phyloP scores from a whole-genome alignment of 352 stramenopile species.

The Pythium coloratum region DNA sequence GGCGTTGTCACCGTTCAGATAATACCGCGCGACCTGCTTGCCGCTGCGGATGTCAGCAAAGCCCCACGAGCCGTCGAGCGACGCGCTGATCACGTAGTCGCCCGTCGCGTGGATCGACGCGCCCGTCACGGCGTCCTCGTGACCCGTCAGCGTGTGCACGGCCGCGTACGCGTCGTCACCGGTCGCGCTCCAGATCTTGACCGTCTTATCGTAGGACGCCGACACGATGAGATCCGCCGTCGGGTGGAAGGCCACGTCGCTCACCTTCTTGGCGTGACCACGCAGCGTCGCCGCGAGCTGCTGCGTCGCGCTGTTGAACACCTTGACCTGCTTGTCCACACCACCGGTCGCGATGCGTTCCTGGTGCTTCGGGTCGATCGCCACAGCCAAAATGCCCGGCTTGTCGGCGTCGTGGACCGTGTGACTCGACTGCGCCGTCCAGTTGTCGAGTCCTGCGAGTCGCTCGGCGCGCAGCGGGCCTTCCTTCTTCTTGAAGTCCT shows the following conservation, averaged over 20 bases:
- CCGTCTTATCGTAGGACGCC: constrained; percentile 74
- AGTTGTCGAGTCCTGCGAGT: constrained; percentile 32
- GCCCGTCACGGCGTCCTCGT: constrained; percentile 60
- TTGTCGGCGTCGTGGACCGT: constrained; percentile 76
- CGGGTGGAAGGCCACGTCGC: constrained; percentile 72
- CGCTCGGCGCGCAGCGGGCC: constrained; percentile 43
- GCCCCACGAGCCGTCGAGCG: constrained; percentile 80
- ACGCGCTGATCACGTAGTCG: constrained; percentile 75
- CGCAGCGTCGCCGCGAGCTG: constrained; percentile 75
- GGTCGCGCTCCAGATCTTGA: constrained; percentile 72
- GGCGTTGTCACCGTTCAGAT: constrained; percentile 45
- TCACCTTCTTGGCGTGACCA: constrained; percentile 88
- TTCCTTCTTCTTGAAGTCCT: constrained; percentile 76
- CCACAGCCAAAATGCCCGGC: constrained; percentile 58
- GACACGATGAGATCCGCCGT: constrained; percentile 69
- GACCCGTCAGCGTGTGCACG: constrained; percentile 58
- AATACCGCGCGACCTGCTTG: constrained; percentile 47
- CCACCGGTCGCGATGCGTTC: constrained; percentile 65
- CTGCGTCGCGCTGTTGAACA: constrained; percentile 75
- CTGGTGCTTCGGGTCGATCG: constrained; percentile 55
- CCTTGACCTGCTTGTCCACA: constrained; percentile 80
- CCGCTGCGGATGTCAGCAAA: constrained; percentile 80
- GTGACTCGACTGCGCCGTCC: constrained; percentile 51
- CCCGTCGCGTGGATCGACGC: constrained; percentile 83
- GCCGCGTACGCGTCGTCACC: constrained; percentile 40